Base-by-base conservation (phyloP, 2,329 filamentous ascomycete genomes). In the Cladosporium cucumerinum region DNA sequence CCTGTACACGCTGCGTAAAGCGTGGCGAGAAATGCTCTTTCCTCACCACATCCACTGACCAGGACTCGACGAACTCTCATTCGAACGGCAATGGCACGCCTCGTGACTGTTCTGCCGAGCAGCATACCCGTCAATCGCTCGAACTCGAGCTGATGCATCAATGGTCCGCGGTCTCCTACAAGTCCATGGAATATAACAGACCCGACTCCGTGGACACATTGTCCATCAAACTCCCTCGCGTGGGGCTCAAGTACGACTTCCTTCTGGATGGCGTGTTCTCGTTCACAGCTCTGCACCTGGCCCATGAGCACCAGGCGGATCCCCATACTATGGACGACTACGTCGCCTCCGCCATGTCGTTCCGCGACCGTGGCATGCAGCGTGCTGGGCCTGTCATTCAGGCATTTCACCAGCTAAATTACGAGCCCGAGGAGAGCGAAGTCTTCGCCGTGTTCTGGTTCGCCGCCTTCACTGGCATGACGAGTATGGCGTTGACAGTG, bases 121-220 rank as follows among this genome's bases (percentile, higher is more conserved):
- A 62, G 25, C 60, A 62, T 54, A 23, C 23, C 23, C 60, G 60
- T 10, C 60, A 70, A 36, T 30, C 66, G 43, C 67, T 66, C 55
- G 68, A 71, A 43, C 63, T 71, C 25, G 69, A 69, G 62, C 63
- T 71, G 25, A 68, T 71, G 65, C 69, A 71, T 28, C 69, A 70
- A 10, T 71, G 67, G 52, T 60, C 61, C 16, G 68, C 69, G 7
- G 65, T 63, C 14, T 70, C 70, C 16, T 69, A 62, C 36, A 51
- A 63, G 28, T 68, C 66, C 12, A 28, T 70, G 18, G 61, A 63
- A 7, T 59, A 64, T 16, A 63, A 62, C 39, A 25, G 25, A 2
- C 59, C 57, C 10, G 30, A 57, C 2, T 43, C 32, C 21, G 60
- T 60, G 12, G 2, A 26, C 7, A 14, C 55, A 5, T 12, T 62